Evolutionary conservation across 208 protist genomes (phyloP).

Genomic region (Phytomonas serpens): DNA sequence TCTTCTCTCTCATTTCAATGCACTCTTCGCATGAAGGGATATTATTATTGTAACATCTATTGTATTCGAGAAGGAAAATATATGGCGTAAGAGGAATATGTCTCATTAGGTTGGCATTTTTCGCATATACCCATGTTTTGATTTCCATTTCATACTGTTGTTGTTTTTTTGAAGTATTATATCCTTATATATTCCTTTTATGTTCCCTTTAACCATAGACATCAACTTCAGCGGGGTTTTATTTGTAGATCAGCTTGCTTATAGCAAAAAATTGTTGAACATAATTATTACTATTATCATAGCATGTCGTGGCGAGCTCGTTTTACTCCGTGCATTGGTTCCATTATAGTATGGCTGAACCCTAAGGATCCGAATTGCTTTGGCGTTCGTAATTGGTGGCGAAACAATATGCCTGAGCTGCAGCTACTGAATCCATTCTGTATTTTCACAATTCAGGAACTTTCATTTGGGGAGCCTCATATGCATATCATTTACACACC

Average conservation of each 20-base stretch:
- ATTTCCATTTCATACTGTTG: background rate
- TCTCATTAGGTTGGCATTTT: background rate
- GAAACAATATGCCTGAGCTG: slow-evolving; percentile 86
- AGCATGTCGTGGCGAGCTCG: slow-evolving; percentile 86
- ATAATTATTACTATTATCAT: slow-evolving; percentile 7
- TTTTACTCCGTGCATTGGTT: slow-evolving; percentile 79
- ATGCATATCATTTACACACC: slow-evolving; percentile 89
- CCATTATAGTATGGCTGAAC: slow-evolving; percentile 86
- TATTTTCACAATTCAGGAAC: slow-evolving; percentile 85
- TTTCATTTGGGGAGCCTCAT: slow-evolving; percentile 86
- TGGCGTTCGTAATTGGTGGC: slow-evolving; percentile 88
- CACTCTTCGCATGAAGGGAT: background rate
- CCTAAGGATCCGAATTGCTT: slow-evolving; percentile 90
- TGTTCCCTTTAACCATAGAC: background rate
- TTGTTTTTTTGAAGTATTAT: background rate
- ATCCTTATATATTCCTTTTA: background rate
- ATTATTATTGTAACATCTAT: background rate
- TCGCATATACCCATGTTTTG: background rate
- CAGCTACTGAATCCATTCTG: slow-evolving; percentile 86
- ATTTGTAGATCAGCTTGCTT: background rate
- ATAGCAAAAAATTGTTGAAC: background rate
- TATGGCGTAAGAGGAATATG: background rate
- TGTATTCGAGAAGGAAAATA: background rate
- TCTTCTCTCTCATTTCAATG: background rate
- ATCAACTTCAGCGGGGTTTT: background rate